Base-by-base conservation (phyloP, 495 filamentous ascomycete genomes). In the Acidomyces sp. region DNA sequence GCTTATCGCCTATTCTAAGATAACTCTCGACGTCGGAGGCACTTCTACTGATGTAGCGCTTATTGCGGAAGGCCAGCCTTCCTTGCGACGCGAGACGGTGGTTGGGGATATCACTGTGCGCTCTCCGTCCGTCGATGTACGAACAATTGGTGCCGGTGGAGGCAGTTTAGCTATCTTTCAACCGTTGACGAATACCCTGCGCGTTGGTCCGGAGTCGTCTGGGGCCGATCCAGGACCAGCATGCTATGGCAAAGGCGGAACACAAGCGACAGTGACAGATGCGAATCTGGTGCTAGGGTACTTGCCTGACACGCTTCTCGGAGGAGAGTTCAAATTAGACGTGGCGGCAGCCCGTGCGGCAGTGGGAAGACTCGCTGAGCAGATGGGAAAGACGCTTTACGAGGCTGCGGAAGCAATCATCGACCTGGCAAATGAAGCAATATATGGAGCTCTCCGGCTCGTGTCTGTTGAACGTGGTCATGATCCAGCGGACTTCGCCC, bases 381-480 rank as follows among this genome's bases (percentile, higher is more conserved):
- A 59, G 19, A 66, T 71, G 56, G 55, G 60, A 6, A 54, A 69
- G 7, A 52, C 59, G 1, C 53, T 64, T 4, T 54, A 53, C 1
- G 61, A 66, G 19, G 58, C 64, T 0, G 67, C 67, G 0, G 66
- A 69, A 41, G 64, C 65, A 22, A 67, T 69, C 17, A 57, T 71
- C 25, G 57, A 62, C 10, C 49, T 71, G 1, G 63, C 65, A 22
- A 71, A 71, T 31, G 66, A 71, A 39, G 61, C 64, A 6, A 69
- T 71, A 52, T 67, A 71, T 41, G 67, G 67, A 2, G 67, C 67
- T 13, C 43, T 71, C 21, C 61, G 66, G 20, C 54, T 69, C 1
- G 65, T 71, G 3, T 68, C 66, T 2, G 64, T 71, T 3, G 66
- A 71, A 35, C 67, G 68, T 37, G 67, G 67, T 6, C 67, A 67